Base-by-base conservation (phyloP, 1,139 yeast species). In the Yueomyces sp. region DNA sequence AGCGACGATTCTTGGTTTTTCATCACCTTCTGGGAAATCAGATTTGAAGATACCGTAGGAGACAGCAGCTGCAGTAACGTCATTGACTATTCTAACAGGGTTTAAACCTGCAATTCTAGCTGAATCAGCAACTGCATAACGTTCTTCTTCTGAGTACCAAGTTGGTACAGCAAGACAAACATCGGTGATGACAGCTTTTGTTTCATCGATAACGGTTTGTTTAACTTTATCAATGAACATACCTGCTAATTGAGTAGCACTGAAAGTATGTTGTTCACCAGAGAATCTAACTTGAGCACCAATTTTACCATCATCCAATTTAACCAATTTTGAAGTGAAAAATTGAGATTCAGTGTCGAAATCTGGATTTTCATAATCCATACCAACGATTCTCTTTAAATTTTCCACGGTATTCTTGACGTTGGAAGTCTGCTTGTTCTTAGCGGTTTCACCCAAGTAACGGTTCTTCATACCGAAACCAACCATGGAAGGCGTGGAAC, bases 41-140 rank as follows among this genome's bases (percentile, higher is more conserved):
- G 84, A 78, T 76, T 91, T 89, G 80, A 89, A 89, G 48, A 89
- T 96, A 72, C 97, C 97, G 72, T 91, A 93, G 56, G 96, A 94
- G 53, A 91, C 95, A 56, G 97, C 97, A 46, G 97, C 97, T 48
- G 98, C 97, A 47, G 98, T 89, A 51, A 85, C 80, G 65, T 91
- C 97, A 65, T 91, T 91, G 57, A 91, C 95, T 54, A 91, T 79
- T 75, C 97, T 83, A 48, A 91, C 96, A 47, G 97, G 96, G 78
- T 89, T 89, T 62, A 91, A 76, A 48, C 96, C 96, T 48, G 97
- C 96, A 65, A 91, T 83, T 60, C 74, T 76, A 61, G 95, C 91
- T 46, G 98, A 96, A 64, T 91, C 97, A 50, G 87, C 74, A 55
- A 94, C 82, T 51, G 96, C 96, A 62, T 95, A 86, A 68, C 98